A percentile compares a stretch with the other conserved stretches of the same genome.
These are phyloP conservation scores for Dioscorea cayenensis DNA, from an alignment of 116 monocot species.

Conservation along the genomic window DNA sequence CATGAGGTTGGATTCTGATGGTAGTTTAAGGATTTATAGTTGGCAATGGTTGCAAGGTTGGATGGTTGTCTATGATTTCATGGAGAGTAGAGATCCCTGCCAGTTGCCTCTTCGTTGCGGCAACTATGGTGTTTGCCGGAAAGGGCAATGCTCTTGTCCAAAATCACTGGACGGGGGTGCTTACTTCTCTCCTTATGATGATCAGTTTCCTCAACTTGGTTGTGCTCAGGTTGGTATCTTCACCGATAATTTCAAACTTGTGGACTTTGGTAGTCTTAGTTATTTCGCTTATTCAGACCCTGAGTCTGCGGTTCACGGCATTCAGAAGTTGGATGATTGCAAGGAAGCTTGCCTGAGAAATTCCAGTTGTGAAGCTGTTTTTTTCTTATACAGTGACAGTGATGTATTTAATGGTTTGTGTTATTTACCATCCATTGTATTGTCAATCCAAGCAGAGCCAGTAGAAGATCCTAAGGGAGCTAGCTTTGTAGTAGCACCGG, in stretches of 20 bases:
- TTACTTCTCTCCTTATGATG: neutral
- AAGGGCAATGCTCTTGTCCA: neutral
- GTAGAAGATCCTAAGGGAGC: neutral
- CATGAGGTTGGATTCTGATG: neutral
- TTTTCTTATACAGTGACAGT: neutral
- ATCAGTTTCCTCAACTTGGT: neutral
- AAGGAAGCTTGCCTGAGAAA: neutral
- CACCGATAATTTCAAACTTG: neutral
- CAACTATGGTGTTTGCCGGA: neutral
- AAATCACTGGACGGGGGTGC: neutral
- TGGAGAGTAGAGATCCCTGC: neutral
- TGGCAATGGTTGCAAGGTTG: neutral
- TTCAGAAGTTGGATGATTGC: neutral
- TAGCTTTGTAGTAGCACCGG: neutral
- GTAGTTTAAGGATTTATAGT: neutral
- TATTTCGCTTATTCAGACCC: neutral
- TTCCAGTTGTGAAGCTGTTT: neutral
- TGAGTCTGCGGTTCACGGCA: neutral
- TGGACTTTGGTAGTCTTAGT: neutral
- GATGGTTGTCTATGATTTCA: conserved; percentile 1
- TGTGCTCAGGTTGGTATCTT: neutral
- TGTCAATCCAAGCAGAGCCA: neutral
- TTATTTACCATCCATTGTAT: neutral
- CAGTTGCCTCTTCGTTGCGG: neutral
- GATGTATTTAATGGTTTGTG: neutral